Conservation (phyloP, 352 stramenopile species). For the Phytopythium sindhum region DNA sequence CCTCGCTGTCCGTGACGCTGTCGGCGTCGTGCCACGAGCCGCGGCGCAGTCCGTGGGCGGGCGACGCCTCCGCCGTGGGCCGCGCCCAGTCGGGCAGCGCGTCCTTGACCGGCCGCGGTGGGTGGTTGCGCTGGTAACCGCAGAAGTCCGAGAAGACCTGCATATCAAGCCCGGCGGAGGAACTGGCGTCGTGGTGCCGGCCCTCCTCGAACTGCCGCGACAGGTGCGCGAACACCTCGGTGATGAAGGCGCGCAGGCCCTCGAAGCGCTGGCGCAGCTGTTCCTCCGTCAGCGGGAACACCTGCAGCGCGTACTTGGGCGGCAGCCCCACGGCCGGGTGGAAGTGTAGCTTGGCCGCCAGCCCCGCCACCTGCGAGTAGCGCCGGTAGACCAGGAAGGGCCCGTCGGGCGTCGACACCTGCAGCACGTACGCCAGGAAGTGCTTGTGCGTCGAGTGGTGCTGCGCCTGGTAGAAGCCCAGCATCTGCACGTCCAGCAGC, state of each 20-base stretch:
- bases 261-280: constrained; percentile 72
- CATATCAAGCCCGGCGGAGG: constrained; percentile 68
- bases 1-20: constrained; percentile 60
- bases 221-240: constrained; percentile 46
- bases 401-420: constrained; percentile 39
- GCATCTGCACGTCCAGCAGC: constrained; percentile 68
- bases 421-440: constrained; percentile 76
- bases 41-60: constrained; percentile 18
- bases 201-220: constrained; percentile 41
- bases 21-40: constrained; percentile 52
- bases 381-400: constrained; percentile 76
- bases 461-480: constrained; percentile 78
- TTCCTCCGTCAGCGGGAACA: constrained; percentile 60
- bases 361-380: constrained; percentile 69
- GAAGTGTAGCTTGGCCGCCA: constrained; percentile 65
- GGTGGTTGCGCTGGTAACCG: constrained; percentile 57
- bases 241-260: constrained; percentile 52
- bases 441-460: constrained; percentile 35
- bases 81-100: constrained; percentile 58
- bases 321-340: constrained; percentile 63
- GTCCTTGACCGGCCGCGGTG: constrained; percentile 37
- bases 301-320: constrained; percentile 78
- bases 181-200: constrained; percentile 58
- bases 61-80: constrained; percentile 16
- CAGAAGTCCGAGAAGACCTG: constrained; percentile 84